Percentiles rank a stretch among this genome's conserved stretches.
These are phyloP conservation scores for Scytalidium lignicola DNA, from an alignment of 2,329 filamentous ascomycete species.

Conservation along the genomic window DNA sequence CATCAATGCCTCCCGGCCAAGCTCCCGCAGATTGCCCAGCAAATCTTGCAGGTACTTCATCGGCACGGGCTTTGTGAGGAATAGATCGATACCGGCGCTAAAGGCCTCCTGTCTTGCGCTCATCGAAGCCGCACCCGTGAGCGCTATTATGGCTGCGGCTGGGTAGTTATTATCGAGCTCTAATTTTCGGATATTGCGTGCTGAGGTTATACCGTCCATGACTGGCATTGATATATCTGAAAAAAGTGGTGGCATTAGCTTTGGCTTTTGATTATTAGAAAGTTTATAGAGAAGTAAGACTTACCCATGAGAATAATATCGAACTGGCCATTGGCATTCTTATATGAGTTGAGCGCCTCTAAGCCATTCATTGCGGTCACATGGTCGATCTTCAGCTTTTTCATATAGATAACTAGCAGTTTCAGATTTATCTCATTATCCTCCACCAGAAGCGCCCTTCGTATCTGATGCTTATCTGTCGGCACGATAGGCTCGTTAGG, in stretches of 20 bases:
- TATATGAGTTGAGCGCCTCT: conserved; percentile 38
- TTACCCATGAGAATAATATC: conserved; percentile 44
- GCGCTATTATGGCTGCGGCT: conserved; percentile 36
- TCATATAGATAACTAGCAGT: conserved; percentile 24
- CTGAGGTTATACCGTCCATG: conserved; percentile 44
- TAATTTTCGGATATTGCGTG: conserved; percentile 40
- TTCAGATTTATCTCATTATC: conserved; percentile 2
- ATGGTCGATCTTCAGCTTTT: conserved; percentile 24
- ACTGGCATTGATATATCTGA: conserved; percentile 51
- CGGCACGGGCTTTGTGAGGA: conserved; percentile 46
- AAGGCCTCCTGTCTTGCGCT: conserved; percentile 44
- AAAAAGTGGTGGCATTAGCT: conserved; percentile 27
- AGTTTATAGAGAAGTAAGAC: not conserved
- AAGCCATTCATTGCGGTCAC: conserved; percentile 38
- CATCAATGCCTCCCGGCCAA: conserved; percentile 1
- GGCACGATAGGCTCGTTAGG: not conserved
- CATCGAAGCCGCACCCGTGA: conserved; percentile 45
- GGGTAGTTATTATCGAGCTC: conserved; percentile 27
- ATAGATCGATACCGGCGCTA: conserved; percentile 47
- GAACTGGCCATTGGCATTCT: conserved; percentile 24
- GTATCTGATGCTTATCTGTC: not conserved
- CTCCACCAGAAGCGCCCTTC: not conserved
- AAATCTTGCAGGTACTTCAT: conserved; percentile 24
- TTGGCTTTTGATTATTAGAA: conserved; percentile 12
- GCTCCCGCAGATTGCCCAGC: conserved; percentile 23